Evolutionary conservation across 1,284 basidiomycete species (phyloP), one percentile per base, ranked within the genome.

Genomic region (Cryptococcus sp.): DNA sequence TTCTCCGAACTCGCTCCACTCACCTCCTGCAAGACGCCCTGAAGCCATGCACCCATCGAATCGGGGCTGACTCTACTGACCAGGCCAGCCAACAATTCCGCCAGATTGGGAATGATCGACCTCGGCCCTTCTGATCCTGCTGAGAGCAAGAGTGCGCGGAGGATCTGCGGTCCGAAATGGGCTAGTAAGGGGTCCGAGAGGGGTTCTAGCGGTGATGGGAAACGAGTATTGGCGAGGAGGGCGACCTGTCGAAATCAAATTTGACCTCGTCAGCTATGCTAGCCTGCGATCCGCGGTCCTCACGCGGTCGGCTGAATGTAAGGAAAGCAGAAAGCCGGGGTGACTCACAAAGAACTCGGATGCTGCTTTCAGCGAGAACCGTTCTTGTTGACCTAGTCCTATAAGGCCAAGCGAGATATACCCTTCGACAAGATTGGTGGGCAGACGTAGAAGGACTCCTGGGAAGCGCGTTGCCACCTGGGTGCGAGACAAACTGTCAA

Each of bases 331-430:
- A 50, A 17, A 47, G 25, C 25, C 31, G 38, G 38, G 10, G 20
- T 17, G 38, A 77, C 87, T 55, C 61, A 91, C 91, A 66, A 93
- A 78, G 75, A 93, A 94, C 47, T 84, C 88, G 64, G 88, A 88
- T 1, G 89, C 88, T 1, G 88, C 84, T 7, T 90, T 89, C 6
- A 94, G 80, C 0, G 90, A 91, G 76, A 93, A 94, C 42, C 91
- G 84, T 70, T 94, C 91, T 76, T 91, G 90, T 8, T 93, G 77
- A 0, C 86, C 81, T 13, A 94, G 79, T 3, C 88, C 86, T 46
- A 82, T 82, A 50, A 89, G 82, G 0, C 89, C 84, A 64, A 89
- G 88, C 49, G 85, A 83, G 75, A 93, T 84, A 59, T 92, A 80
- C 0, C 85, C 84, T 69, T 89, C 84, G 49, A 92, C 82, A 3